Base-by-base conservation (phyloP, 78 protist genomes). In the Dictyostelium purpureum region DNA sequence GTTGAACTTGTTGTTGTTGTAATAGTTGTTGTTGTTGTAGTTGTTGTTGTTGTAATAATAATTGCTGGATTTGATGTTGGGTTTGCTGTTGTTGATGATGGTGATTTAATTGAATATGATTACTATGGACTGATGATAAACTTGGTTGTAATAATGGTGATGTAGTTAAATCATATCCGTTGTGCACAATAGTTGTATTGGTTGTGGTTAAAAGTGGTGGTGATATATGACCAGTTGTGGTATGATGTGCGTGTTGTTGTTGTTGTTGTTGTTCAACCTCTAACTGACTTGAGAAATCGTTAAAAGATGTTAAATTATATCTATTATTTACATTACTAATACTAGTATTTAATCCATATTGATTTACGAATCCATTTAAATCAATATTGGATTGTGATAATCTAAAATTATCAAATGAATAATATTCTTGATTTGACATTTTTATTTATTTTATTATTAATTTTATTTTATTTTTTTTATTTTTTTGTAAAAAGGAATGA, bases 241-340 rank as follows among this genome's bases (percentile, higher is more conserved):
- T 4, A 33, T 40, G 74, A 0, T 67, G 40, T 2, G 0, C 6
- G 0, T 65, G 76, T 21, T 67, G 76, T 40, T 18, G 26, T 33
- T 21, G 1, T 5, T 38, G 16, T 35, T 69, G 76, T 24, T 69
- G 47, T 21, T 35, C 47, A 40, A n/a, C 37, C 40, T 38, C 56
- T 7, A 40, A 31, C n/a, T 69, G 76, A n/a, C 40, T 47, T 69
- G 52, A 38, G 40, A 69, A 69, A 6, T 69, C 76, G n/a, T 10
- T 42, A n/a, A 69, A 69, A 31, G 76, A 69, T 9, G n/a, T 69
- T 19, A 69, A 40, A 69, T 69, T 69, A 21, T n/a, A 40, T 40
- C 76, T 69, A 69, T 11, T 69, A 69, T 69, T 69, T 69, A 69
- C 76, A 69, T 69, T 69, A 10, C 76, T 69, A 42, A 69, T 11